Percentiles rank a stretch among this genome's conserved stretches.
Conservation (phyloP, 331 rosid species). For the Rosa hybrid region DNA sequence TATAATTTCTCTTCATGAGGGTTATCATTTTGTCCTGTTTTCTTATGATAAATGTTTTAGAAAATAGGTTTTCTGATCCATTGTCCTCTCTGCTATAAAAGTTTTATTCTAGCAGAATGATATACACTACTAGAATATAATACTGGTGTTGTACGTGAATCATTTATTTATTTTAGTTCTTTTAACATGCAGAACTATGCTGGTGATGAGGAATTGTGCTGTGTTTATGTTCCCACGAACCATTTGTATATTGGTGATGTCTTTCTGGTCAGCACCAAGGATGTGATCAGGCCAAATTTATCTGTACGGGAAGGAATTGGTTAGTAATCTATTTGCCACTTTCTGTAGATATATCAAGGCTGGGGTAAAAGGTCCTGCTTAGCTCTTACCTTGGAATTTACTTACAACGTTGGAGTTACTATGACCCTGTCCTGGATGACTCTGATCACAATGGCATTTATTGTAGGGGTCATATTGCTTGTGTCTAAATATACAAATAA, state of each 20-base stretch:
- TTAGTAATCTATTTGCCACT: conserved; percentile 35
- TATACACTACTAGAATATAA: not conserved
- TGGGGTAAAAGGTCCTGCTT: not conserved
- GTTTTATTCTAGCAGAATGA: not conserved
- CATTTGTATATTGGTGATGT: conserved; percentile 98
- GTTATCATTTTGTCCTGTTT: not conserved
- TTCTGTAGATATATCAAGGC: not conserved
- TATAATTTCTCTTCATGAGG: not conserved
- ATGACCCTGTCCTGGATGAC: not conserved
- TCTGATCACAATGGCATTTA: not conserved
- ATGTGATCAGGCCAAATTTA: conserved; percentile 89
- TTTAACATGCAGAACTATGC: conserved; percentile 62
- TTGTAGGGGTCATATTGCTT: not conserved
- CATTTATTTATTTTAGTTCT: not conserved
- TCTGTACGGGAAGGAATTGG: conserved; percentile 99
- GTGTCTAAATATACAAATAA: not conserved
- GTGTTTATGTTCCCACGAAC: conserved; percentile 97
- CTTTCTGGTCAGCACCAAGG: conserved; percentile 78
- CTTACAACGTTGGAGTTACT: not conserved
- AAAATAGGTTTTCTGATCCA: conserved; percentile 4
- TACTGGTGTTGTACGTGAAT: not conserved
- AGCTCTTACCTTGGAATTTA: not conserved
- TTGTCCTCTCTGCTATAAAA: conserved; percentile 3
- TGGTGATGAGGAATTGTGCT: conserved; percentile 94
- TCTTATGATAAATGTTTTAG: not conserved